Evolutionary conservation across 2,329 filamentous ascomycete species (phyloP).

Genomic region (Alternaria longipes): DNA sequence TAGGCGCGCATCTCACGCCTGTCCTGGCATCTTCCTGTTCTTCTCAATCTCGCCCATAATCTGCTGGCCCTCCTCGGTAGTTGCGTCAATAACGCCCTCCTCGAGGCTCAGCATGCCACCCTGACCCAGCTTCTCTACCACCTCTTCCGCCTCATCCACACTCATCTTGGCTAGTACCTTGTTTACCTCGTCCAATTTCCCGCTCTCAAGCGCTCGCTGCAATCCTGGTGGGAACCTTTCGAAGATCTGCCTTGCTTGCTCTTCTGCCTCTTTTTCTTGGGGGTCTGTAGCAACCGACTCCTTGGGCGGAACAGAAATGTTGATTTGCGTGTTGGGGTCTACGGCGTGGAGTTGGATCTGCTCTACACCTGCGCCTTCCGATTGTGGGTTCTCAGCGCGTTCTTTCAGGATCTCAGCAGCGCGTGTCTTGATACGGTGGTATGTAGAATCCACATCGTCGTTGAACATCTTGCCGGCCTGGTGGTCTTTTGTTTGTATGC

Average conservation of each 20-base stretch:
- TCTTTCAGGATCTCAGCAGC: constrained; percentile 76
- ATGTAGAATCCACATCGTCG: constrained; percentile 92
- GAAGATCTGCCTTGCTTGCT: constrained; percentile 75
- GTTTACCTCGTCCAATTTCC: constrained; percentile 88
- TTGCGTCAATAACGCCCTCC: constrained; percentile 93
- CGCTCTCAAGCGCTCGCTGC: constrained; percentile 83
- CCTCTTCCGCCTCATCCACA: constrained; percentile 84
- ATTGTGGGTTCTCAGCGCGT: constrained; percentile 58
- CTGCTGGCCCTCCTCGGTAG: constrained; percentile 83
- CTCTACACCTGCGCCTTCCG: constrained; percentile 73
- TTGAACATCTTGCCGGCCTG: constrained; percentile 90
- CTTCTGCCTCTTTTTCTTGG: constrained; percentile 69
- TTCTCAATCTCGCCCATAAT: constrained; percentile 74
- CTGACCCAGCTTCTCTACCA: constrained; percentile 81
- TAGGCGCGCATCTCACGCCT: constrained; percentile 41
- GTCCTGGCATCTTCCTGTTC: constrained; percentile 50
- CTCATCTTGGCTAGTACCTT: constrained; percentile 88
- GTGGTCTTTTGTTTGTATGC: constrained; percentile 88
- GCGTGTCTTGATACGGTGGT: constrained; percentile 79
- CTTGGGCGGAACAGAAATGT: constrained; percentile 79
- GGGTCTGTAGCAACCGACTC: constrained; percentile 50
- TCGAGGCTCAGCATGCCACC: constrained; percentile 91
- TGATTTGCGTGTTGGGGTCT: constrained; percentile 89
- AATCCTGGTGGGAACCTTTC: constrained; percentile 84
- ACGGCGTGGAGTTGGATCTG: constrained; percentile 98